Conservation (phyloP, 371 early-diverging fungal genomes). For the Massospora cicadina region DNA sequence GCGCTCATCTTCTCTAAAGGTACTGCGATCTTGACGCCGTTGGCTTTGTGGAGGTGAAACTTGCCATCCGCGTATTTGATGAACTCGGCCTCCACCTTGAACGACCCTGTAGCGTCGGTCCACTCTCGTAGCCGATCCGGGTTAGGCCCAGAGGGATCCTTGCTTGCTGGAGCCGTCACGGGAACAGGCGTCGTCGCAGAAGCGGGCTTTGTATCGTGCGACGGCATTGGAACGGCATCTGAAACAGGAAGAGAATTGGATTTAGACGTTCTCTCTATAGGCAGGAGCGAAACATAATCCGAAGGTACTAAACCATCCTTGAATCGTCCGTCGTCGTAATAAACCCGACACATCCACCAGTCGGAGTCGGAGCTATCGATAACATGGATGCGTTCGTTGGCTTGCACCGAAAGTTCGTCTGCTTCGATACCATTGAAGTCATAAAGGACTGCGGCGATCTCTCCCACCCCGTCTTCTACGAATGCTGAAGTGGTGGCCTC, state of each 20-base stretch:
- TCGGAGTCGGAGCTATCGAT: neutral
- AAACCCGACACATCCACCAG: conserved; percentile 41
- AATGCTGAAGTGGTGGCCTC: conserved; percentile 9
- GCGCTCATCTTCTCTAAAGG: conserved; percentile 68
- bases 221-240: too few relatives aligned
- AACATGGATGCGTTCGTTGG: conserved; percentile 5
- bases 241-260: neutral
- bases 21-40: conserved; percentile 86
- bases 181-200: conserved; percentile 13
- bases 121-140: conserved; percentile 45
- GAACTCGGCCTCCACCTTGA: conserved; percentile 81
- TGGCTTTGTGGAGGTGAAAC: conserved; percentile 77
- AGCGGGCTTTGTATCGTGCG: neutral
- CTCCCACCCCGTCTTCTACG: conserved; percentile 18
- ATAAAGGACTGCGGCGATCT: conserved; percentile 53
- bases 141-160: conserved; percentile 12
- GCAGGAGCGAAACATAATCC: conserved; percentile 24
- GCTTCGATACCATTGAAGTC: conserved; percentile 52
- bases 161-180: conserved; percentile 9
- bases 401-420: conserved; percentile 53
- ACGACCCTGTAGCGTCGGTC: conserved; percentile 83
- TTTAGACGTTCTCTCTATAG: neutral
- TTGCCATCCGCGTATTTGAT: conserved; percentile 54
- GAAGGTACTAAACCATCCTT: conserved; percentile 28
- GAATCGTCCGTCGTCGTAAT: conserved; percentile 14